Base-by-base conservation (phyloP, 1,284 basidiomycete species). In the Microbotryum violaceum region DNA sequence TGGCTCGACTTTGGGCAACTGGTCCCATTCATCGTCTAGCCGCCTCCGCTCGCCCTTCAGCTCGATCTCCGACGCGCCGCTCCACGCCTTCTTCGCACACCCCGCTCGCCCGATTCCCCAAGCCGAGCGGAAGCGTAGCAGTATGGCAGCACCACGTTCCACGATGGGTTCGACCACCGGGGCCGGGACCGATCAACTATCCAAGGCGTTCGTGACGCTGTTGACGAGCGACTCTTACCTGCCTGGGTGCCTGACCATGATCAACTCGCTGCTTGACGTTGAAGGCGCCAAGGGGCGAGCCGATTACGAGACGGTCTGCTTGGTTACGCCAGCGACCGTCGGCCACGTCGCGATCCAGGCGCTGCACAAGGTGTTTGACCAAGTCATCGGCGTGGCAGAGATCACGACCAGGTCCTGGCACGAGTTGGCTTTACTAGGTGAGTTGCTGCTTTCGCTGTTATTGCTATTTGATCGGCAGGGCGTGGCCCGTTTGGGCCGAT, bases 241-340 rank as follows among this genome's bases (percentile, higher is more conserved):
- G 51, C 90, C 91, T 46, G 94, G 94, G 59, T 91, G 89, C 23
- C 85, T 97, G 66, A 84, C 89, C 60, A 79, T 91, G 68, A 87
- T 85, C 45, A 87, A 88, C 60, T 88, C 91, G 46, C 81, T 97
- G 67, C 82, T 81, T 61, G 88, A 91, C 62, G 76, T 92, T 23
- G 71, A 72, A 50, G 63, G 62, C 6, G 33, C 46, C n/a, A 50
- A 27, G 20, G 20, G 20, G 23, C 51, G 89, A 92, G 72, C 81
- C 82, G 27, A 72, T 73, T 54, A 75, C 77, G 82, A 92, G 71
- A 88, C 87, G n/a, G 85, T 92, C 65, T 96, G 91, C 76, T 79
- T 98, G 52, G 89, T 94, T 66, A 94, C 93, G 6, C 92, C 94
- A 56, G 89, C 93, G 73, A 87, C 89, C 0, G 85, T 97, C 70